phyloP scores from a whole-genome alignment of 2,329 filamentous ascomycete genomes.

The Coniochaeta sp. region DNA sequence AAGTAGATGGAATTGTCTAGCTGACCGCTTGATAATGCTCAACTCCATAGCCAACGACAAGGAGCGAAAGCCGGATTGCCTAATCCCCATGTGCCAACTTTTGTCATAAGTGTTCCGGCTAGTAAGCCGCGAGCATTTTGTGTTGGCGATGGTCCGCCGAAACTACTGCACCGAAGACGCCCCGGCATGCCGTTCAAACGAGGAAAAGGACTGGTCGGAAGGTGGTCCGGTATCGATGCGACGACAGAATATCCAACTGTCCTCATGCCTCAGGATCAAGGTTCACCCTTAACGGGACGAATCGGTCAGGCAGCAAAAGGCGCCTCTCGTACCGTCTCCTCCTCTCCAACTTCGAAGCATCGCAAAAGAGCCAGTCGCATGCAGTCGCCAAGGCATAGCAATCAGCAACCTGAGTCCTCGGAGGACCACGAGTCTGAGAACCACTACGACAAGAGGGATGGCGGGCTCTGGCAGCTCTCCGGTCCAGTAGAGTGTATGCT shows the following conservation, averaged over 20 bases:
- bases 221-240: constrained; percentile 6
- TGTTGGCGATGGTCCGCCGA: not conserved
- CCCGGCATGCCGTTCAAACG: not conserved
- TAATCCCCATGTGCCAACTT: not conserved
- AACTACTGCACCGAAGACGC: not conserved
- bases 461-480: constrained; percentile 8
- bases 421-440: not conserved
- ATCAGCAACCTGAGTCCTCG: not conserved
- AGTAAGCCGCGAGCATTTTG: constrained; percentile 5
- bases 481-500: constrained; percentile 10
- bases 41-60: not conserved
- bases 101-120: constrained; percentile 1
- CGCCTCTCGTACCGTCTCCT: not conserved
- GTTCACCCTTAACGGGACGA: not conserved
- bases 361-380: not conserved
- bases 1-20: constrained; percentile 5
- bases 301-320: not conserved
- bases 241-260: constrained; percentile 5
- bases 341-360: not conserved
- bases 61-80: not conserved
- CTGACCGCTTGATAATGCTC: constrained; percentile 7
- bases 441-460: not conserved
- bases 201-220: constrained; percentile 1
- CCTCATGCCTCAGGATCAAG: not conserved
- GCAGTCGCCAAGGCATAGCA: not conserved